phyloP scores from a whole-genome alignment of 148 eudicot species.

The Fallopia convolvulus region DNA sequence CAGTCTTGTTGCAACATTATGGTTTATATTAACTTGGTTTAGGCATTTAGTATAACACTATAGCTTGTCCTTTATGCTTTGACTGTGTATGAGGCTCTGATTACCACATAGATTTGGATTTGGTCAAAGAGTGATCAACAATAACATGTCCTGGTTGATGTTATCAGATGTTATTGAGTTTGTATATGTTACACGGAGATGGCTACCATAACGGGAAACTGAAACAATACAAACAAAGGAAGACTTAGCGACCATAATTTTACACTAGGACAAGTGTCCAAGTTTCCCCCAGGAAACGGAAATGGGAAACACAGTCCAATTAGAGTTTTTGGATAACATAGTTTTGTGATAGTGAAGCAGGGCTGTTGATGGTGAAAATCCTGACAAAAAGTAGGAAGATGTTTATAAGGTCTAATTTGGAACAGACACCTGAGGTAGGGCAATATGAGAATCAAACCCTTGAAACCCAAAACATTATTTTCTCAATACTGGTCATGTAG shows the following conservation, averaged over 20 bases:
- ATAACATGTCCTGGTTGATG: neutral
- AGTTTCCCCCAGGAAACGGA: too few species aligned
- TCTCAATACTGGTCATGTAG: neutral
- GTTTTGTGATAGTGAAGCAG: neutral
- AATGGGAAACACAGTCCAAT: neutral
- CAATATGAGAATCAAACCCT: neutral
- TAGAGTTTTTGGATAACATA: too few species aligned
- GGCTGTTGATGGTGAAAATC: neutral
- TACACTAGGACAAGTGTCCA: too few species aligned
- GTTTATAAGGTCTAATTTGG: neutral
- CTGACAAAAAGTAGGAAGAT: neutral
- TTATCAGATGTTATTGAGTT: neutral
- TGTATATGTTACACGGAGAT: too few species aligned
- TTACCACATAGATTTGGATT: neutral
- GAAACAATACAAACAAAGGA: too few species aligned
- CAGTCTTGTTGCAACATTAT: neutral
- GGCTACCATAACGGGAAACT: too few species aligned
- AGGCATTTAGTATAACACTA: neutral
- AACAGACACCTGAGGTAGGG: neutral
- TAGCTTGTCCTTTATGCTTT: neutral
- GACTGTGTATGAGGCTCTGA: neutral
- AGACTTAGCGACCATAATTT: too few species aligned
- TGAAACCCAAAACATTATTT: neutral
- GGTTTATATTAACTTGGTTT: neutral
- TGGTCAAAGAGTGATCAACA: neutral